Evolutionary conservation across 306 rosid species (phyloP).

Genomic region (Quercus robur): DNA sequence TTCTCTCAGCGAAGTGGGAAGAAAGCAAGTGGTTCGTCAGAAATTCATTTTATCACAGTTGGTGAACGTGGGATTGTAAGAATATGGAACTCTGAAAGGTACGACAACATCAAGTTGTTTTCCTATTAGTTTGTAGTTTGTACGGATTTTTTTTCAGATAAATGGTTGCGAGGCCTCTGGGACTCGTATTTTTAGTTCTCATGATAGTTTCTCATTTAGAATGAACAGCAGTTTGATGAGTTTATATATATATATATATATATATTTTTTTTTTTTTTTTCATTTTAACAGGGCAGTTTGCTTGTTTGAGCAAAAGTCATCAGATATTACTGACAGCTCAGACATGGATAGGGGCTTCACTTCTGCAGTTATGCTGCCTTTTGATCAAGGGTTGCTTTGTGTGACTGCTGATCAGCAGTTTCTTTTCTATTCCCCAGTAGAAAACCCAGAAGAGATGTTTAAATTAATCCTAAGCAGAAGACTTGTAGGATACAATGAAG

Average conservation of each 20-base stretch:
- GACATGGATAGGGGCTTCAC: slow-evolving; percentile 85
- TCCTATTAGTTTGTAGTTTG: slow-evolving; percentile 10
- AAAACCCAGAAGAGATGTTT: slow-evolving; percentile 40
- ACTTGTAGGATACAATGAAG: slow-evolving; percentile 90
- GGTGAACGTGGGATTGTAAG: slow-evolving; percentile 90
- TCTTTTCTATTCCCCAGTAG: slow-evolving; percentile 63
- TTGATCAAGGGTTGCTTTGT: slow-evolving; percentile 83
- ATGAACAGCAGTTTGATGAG: slow-evolving; percentile 17
- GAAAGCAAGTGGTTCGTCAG: slow-evolving; percentile 35
- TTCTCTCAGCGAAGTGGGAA: slow-evolving; percentile 29
- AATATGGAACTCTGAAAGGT: slow-evolving; percentile 95
- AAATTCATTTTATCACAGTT: slow-evolving; percentile 63
- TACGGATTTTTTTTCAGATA: neutral
- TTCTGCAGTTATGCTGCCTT: slow-evolving; percentile 63
- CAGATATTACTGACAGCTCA: slow-evolving; percentile 57
- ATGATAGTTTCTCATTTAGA: neutral
- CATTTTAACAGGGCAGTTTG: slow-evolving; percentile 72
- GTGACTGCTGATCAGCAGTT: slow-evolving; percentile 96
- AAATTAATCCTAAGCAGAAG: slow-evolving; percentile 61
- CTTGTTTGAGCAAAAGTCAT: slow-evolving; percentile 81
- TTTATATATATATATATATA: neutral
- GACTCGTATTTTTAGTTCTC: neutral
- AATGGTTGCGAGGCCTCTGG: neutral
- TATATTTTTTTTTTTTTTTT: slow-evolving; percentile 6
- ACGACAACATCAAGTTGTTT: slow-evolving; percentile 15